A percentile compares a stretch with the other conserved stretches of the same genome.
These are phyloP conservation scores for Monosporascus sp. DNA, from an alignment of 2,329 filamentous ascomycete genomes.

Conservation along the genomic window DNA sequence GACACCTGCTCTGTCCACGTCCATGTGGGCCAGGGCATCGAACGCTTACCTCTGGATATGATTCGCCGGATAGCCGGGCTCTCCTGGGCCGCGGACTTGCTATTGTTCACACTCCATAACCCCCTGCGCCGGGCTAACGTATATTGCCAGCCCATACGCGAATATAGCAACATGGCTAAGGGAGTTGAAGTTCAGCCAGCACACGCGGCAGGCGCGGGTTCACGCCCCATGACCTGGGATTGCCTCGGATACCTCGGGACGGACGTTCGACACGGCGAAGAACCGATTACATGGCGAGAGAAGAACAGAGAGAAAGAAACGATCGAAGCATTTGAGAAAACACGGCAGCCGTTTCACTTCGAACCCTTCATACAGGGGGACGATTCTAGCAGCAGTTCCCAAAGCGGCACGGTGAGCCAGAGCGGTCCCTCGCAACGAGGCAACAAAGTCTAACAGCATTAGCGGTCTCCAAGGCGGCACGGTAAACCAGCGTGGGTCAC, in stretches of 20 bases:
- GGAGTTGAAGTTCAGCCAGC: background rate
- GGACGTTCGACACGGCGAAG: constrained; percentile 8
- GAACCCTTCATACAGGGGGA: constrained; percentile 8
- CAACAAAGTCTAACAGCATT: background rate
- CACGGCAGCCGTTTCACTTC: constrained; percentile 8
- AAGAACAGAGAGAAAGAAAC: background rate
- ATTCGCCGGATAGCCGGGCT: constrained; percentile 10
- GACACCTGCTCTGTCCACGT: constrained; percentile 14
- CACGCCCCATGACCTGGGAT: background rate
- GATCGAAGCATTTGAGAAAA: constrained; percentile 7
- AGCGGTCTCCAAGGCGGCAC: too few relatives aligned
- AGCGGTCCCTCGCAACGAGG: background rate
- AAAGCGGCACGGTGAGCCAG: background rate
- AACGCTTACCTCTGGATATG: constrained; percentile 8
- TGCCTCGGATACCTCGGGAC: constrained; percentile 7
- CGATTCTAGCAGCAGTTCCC: too few relatives aligned
- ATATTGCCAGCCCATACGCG: constrained; percentile 5
- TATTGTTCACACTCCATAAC: constrained; percentile 10
- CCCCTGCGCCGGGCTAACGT: constrained; percentile 3
- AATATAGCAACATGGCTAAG: constrained; percentile 1
- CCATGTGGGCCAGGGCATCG: constrained; percentile 12
- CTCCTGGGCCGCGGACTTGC: constrained; percentile 11
- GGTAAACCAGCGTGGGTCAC: too few relatives aligned
- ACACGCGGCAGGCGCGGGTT: background rate
- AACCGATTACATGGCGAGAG: constrained; percentile 3